Evolutionary conservation across 169 alveolate genomes (phyloP), one percentile per base, ranked within the genome.

Genomic region (Cyclospora cayetanensis): DNA sequence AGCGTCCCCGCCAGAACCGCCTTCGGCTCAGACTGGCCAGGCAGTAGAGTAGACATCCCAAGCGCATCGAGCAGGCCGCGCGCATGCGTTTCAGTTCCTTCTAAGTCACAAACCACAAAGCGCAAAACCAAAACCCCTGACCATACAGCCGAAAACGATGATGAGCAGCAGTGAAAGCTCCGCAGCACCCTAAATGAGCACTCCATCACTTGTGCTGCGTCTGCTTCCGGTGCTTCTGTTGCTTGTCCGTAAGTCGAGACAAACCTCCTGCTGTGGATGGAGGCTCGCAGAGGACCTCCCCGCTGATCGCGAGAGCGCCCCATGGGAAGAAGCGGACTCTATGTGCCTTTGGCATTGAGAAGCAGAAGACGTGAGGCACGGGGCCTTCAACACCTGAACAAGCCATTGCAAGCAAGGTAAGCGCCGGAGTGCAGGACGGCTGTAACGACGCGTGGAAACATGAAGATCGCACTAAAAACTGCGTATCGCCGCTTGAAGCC

Each of bases 351-450:
- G 93, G 89, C 93, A 89, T 72, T 52, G 46, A 60, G 80, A 89
- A 89, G 66, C 89, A 72, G 42, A 42, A 77, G 27, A 89, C 42
- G 90, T 77, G 46, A 0, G 93, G 93, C 46, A 89, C 90, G 2
- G 93, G 93, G 0, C 93, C 93, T 27, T 79, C 83, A 18, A 89
- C 93, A 18, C 93, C 93, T 89, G 70, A 50, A 37, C 76, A 80
- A 35, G 22, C 60, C 11, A n/a, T n/a, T n/a, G n/a, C n/a, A n/a
- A n/a, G n/a, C n/a, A n/a, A n/a, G n/a, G n/a, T n/a, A n/a, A n/a
- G n/a, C n/a, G n/a, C n/a, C n/a, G n/a, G n/a, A n/a, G n/a, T n/a
- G n/a, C n/a, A n/a, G n/a, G n/a, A n/a, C n/a, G n/a, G n/a, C n/a
- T n/a, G n/a, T n/a, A n/a, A n/a, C n/a, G n/a, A n/a, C n/a, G n/a